Percentiles rank a stretch among this genome's conserved stretches.
phyloP scores from a whole-genome alignment of 495 filamentous ascomycete genomes.

The Aspergillus heteromorphus region DNA sequence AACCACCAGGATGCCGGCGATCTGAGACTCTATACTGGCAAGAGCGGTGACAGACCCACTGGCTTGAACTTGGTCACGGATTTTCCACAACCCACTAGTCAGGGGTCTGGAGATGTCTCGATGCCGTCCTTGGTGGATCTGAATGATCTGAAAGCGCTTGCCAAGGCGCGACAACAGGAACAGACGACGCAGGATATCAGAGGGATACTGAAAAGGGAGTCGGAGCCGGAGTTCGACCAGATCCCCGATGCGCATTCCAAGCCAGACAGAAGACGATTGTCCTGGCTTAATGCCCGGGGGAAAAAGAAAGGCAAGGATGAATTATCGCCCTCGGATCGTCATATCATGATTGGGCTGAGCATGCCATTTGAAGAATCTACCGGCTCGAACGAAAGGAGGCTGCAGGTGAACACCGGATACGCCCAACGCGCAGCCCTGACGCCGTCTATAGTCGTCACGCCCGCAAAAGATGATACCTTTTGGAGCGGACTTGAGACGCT shows the following conservation, averaged over 20 bases:
- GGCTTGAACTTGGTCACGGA: conserved; percentile 64
- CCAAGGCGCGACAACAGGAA: conserved; percentile 33
- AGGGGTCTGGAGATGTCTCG: conserved; percentile 7
- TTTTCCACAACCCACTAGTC: conserved; percentile 25
- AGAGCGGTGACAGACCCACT: conserved; percentile 33
- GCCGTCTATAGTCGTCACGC: conserved; percentile 60
- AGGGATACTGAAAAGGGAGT: conserved; percentile 21
- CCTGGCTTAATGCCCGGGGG: conserved; percentile 15
- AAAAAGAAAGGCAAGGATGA: conserved; percentile 38
- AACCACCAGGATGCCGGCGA: neutral
- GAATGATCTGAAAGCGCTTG: conserved; percentile 37
- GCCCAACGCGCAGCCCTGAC: conserved; percentile 36
- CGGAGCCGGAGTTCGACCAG: conserved; percentile 15
- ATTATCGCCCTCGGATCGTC: conserved; percentile 68
- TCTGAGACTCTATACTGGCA: neutral
- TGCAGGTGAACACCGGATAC: conserved; percentile 25
- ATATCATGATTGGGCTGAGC: conserved; percentile 74
- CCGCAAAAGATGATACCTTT: conserved; percentile 56
- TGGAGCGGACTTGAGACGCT: conserved; percentile 43
- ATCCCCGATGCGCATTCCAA: conserved; percentile 15
- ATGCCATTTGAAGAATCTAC: conserved; percentile 57
- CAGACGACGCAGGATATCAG: conserved; percentile 23
- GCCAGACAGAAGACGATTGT: conserved; percentile 10
- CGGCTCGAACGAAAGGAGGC: conserved; percentile 24
- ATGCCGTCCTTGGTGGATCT: conserved; percentile 31